phyloP scores from a whole-genome alignment of 2,329 filamentous ascomycete species.

The Ophiostoma sp. region DNA sequence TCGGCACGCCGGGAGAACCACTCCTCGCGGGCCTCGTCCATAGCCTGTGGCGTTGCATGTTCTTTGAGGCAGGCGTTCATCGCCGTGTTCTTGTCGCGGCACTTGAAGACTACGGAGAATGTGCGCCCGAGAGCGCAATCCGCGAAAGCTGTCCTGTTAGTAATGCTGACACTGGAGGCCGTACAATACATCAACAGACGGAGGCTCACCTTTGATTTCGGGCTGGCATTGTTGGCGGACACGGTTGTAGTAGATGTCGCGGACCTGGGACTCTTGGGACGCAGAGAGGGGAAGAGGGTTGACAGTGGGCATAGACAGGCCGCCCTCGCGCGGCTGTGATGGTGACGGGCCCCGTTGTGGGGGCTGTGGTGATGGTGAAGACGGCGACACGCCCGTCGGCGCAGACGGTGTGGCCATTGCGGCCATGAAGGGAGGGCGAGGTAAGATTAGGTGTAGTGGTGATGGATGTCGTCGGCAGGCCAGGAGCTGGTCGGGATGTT shows the following conservation, averaged over 20 bases:
- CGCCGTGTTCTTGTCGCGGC: constrained; percentile 66
- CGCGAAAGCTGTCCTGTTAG: constrained; percentile 65
- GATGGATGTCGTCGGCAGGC: neutral
- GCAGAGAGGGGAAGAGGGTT: constrained; percentile 81
- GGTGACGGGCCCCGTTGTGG: constrained; percentile 6
- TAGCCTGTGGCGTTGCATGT: constrained; percentile 76
- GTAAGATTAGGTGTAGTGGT: neutral
- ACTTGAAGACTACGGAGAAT: constrained; percentile 80
- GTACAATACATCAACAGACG: neutral
- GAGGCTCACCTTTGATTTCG: constrained; percentile 64
- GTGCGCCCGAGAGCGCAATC: constrained; percentile 82
- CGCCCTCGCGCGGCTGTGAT: neutral
- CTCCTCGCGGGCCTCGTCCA: constrained; percentile 84
- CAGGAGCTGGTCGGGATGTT: neutral
- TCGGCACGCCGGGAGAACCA: constrained; percentile 80
- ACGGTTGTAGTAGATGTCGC: constrained; percentile 72
- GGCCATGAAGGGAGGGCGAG: neutral
- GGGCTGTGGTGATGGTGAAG: constrained; percentile 20
- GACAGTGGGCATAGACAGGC: constrained; percentile 51
- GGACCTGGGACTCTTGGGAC: constrained; percentile 73
- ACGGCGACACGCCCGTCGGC: constrained; percentile 30
- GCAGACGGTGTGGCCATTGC: constrained; percentile 13
- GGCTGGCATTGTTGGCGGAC: constrained; percentile 69
- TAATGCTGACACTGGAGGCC: neutral
- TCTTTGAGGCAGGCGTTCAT: constrained; percentile 95